A percentile compares a stretch with the other conserved stretches of the same genome.
Evolutionary conservation across 1,284 basidiomycete genomes (phyloP).

Genomic region (Marasmius sp.): DNA sequence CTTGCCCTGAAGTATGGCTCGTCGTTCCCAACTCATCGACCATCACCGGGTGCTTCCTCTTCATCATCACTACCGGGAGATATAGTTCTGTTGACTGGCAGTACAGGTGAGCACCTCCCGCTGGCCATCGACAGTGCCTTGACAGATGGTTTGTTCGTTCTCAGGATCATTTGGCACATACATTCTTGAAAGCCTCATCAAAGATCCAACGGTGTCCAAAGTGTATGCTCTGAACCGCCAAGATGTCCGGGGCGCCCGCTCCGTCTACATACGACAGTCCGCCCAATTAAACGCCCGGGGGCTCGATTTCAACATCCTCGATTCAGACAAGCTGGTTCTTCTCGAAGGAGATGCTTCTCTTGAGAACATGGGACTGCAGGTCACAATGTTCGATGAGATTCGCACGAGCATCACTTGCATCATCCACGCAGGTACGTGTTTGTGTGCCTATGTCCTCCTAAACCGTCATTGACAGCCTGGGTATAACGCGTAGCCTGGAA

Average conservation of each 20-base stretch:
- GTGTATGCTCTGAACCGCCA: slow-evolving; percentile 34
- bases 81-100: slow-evolving; percentile 28
- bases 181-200: slow-evolving; percentile 23
- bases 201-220: slow-evolving; percentile 12
- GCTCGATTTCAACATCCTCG: slow-evolving; percentile 26
- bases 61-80: slow-evolving; percentile 1
- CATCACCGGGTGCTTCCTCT: not conserved
- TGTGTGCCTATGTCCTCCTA: not conserved
- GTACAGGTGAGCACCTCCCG: slow-evolving; percentile 20
- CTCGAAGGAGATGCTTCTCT: slow-evolving; percentile 26
- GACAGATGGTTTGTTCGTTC: not conserved
- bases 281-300: slow-evolving; percentile 28
- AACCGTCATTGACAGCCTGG: not conserved
- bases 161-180: slow-evolving; percentile 24
- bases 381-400: slow-evolving; percentile 9
- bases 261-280: slow-evolving; percentile 21
- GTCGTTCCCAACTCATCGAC: not conserved
- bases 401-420: slow-evolving; percentile 1
- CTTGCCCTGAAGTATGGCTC: slow-evolving; percentile 24
- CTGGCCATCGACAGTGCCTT: not conserved
- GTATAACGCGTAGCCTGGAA: slow-evolving; percentile 21
- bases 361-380: slow-evolving; percentile 25
- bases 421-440: slow-evolving; percentile 5
- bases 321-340: slow-evolving; percentile 27
- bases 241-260: slow-evolving; percentile 7